These are phyloP conservation scores for Hymenoscyphus repandus DNA, from an alignment of 2,329 filamentous ascomycete genomes.

Conservation along the genomic window DNA sequence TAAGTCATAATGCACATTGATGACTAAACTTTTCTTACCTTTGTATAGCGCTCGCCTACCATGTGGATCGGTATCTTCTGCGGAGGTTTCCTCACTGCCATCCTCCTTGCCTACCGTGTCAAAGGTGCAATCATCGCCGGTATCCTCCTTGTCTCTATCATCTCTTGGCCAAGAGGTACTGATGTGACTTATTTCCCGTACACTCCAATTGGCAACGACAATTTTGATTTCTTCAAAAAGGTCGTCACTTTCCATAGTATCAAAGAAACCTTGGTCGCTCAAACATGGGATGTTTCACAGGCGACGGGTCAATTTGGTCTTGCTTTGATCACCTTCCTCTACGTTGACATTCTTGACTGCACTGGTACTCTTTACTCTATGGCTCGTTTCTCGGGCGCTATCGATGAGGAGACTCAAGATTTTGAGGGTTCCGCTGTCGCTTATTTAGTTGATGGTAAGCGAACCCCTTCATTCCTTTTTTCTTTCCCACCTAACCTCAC, in stretches of 20 bases:
- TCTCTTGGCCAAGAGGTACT: slow-evolving; percentile 76
- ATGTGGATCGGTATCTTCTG: slow-evolving; percentile 88
- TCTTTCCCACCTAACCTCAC: not conserved
- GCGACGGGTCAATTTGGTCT: slow-evolving; percentile 70
- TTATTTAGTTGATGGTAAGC: slow-evolving; percentile 69
- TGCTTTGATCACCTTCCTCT: slow-evolving; percentile 80
- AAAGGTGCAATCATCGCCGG: slow-evolving; percentile 80
- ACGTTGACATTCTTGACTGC: slow-evolving; percentile 80
- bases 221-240: slow-evolving; percentile 80
- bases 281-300: slow-evolving; percentile 61
- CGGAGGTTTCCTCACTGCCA: slow-evolving; percentile 69
- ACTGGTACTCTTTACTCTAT: slow-evolving; percentile 84
- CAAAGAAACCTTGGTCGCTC: slow-evolving; percentile 58
- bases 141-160: slow-evolving; percentile 75
- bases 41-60: slow-evolving; percentile 47
- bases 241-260: slow-evolving; percentile 81
- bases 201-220: slow-evolving; percentile 58
- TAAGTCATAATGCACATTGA: slow-evolving; percentile 28
- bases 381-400: slow-evolving; percentile 72
- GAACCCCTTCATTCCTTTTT: not conserved
- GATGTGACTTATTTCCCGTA: slow-evolving; percentile 76
- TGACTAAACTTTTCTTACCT: not conserved
- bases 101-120: slow-evolving; percentile 76
- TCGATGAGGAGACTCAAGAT: slow-evolving; percentile 75
- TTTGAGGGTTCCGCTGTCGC: slow-evolving; percentile 79